A percentile compares a stretch with the other conserved stretches of the same genome.
Conservation (phyloP, 352 stramenopile genomes). For the Blastocystis sp. region DNA sequence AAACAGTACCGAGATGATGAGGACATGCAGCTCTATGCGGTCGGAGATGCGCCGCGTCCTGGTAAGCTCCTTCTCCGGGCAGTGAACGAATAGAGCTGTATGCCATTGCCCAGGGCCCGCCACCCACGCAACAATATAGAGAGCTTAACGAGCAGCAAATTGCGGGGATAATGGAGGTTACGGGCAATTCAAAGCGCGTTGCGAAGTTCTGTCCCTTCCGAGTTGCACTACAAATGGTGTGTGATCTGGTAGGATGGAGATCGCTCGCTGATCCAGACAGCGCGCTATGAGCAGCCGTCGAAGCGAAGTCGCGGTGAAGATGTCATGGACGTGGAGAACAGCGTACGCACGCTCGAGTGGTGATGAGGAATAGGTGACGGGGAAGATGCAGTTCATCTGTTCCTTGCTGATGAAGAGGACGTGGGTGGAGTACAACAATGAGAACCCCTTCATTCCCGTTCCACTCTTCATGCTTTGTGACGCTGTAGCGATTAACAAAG, state of each 20-base stretch:
- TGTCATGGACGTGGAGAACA: neutral
- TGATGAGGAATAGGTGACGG: conserved; percentile 4
- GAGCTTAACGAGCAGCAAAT: conserved; percentile 5
- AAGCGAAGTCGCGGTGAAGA: conserved; percentile 7
- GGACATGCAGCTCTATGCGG: neutral
- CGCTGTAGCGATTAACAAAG: conserved; percentile 14
- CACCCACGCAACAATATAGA: neutral
- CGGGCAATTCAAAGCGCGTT: conserved; percentile 19
- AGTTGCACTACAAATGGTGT: neutral
- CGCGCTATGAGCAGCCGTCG: neutral
- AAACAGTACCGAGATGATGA: conserved; percentile 1
- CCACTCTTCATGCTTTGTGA: neutral
- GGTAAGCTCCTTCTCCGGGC: neutral
- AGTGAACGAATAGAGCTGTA: neutral
- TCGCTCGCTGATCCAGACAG: neutral
- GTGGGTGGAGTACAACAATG: conserved; percentile 40
- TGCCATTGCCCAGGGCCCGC: neutral
- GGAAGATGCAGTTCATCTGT: conserved; percentile 18
- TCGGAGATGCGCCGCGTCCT: neutral
- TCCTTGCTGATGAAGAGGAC: conserved; percentile 24
- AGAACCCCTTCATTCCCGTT: conserved; percentile 59
- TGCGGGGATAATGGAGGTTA: neutral
- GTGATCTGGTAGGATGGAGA: neutral
- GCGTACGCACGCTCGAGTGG: neutral
- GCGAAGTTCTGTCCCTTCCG: conserved; percentile 27